Evolutionary conservation across 2,329 filamentous ascomycete species (phyloP).

Genomic region (Lachnellula cervina): DNA sequence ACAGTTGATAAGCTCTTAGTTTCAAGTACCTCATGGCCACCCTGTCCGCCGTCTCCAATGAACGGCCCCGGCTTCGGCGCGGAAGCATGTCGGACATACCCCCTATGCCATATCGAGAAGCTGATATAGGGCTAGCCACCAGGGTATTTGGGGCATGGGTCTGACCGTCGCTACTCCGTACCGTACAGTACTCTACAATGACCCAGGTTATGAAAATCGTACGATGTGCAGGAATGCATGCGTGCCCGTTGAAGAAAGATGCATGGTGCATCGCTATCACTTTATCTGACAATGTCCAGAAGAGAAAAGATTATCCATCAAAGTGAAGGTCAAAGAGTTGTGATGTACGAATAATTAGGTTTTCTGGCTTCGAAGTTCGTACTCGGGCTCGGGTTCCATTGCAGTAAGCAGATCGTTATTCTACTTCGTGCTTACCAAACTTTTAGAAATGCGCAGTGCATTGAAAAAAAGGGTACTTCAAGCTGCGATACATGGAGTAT

Average conservation of each 20-base stretch:
- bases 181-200: not conserved
- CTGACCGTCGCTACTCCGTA: not conserved
- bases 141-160: not conserved
- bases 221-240: not conserved
- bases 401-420: not conserved
- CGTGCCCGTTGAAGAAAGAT: not conserved
- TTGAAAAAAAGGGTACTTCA: too few relatives aligned
- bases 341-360: not conserved
- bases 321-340: not conserved
- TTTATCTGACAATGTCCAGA: not conserved
- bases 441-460: too few relatives aligned
- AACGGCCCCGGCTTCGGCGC: not conserved
- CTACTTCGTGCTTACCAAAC: not conserved
- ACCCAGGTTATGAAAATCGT: not conserved
- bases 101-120: not conserved
- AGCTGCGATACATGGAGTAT: too few relatives aligned
- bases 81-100: not conserved
- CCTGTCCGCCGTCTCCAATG: not conserved
- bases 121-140: not conserved
- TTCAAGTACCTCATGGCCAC: not conserved
- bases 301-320: not conserved
- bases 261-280: not conserved
- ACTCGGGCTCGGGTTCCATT: not conserved
- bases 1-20: not conserved
- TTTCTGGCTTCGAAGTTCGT: not conserved